Evolutionary conservation across 1,139 yeast species (phyloP).

Genomic region (Lodderomyces theae): DNA sequence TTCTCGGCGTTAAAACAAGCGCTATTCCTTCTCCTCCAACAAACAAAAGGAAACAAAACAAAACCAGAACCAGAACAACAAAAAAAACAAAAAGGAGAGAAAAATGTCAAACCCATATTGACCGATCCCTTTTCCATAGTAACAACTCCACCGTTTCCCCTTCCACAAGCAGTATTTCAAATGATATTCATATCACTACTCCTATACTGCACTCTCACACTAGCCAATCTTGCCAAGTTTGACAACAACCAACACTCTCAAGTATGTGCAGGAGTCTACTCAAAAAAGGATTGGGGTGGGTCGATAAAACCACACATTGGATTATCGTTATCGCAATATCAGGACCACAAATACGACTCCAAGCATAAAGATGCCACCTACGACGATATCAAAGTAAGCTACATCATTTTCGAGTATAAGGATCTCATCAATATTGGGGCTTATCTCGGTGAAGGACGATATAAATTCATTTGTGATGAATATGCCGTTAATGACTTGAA

Average conservation of each 20-base stretch:
- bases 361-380: constrained; percentile 22
- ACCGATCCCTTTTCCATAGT: not conserved
- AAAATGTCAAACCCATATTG: no score
- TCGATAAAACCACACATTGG: constrained; percentile 60
- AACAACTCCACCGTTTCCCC: not conserved
- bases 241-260: constrained; percentile 50
- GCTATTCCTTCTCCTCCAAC: not conserved
- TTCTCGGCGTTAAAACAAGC: constrained; percentile 7
- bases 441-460: constrained; percentile 26
- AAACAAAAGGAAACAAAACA: no score
- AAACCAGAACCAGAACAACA: not conserved
- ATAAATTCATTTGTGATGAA: constrained; percentile 73
- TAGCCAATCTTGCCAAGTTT: constrained; percentile 51
- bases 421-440: constrained; percentile 72
- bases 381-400: constrained; percentile 50
- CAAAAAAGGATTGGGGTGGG: constrained; percentile 88
- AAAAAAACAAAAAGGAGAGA: not conserved
- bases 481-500: constrained; percentile 53
- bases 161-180: not conserved
- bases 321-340: constrained; percentile 40
- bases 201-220: constrained; percentile 7
- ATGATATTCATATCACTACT: constrained; percentile 1
- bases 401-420: constrained; percentile 78
- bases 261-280: constrained; percentile 86
- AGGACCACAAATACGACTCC: constrained; percentile 33